Base-by-base conservation (phyloP, 495 filamentous ascomycete species). In the Penicillium soppii region DNA sequence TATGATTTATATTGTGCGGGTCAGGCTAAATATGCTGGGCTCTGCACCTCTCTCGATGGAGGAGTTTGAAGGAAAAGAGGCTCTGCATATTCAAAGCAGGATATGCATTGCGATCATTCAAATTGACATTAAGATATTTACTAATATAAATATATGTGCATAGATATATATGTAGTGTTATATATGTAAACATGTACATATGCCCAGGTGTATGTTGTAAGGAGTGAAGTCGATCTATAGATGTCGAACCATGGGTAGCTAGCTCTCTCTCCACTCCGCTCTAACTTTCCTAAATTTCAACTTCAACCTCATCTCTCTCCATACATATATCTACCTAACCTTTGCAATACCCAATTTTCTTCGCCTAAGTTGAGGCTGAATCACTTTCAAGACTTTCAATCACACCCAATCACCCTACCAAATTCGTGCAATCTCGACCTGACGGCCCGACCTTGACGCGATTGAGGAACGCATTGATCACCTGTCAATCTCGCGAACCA, bases 301-400 rank as follows among this genome's bases (percentile, higher is more conserved):
- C 40, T 29, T 17, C 29, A 33, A 32, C 27, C 25, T 45, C 20
- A 21, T 22, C 20, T 12, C 21, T 32, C n/a, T n/a, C n/a, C n/a
- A n/a, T n/a, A n/a, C n/a, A n/a, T n/a, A n/a, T n/a, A n/a, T 30
- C 20, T 9, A 13, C 26, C 17, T 10, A 17, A 16, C 13, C 23
- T 1, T 17, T 20, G n/a, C 40, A 19, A 10, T 10, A 30, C 15
- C 8, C 23, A 29, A 29, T 17, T 12, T 30, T 43, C 10, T 5
- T 8, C 22, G 22, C 32, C 32, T 37, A 47, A 19, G 36, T 26
- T 23, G 44, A 47, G 32, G 32, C 32, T 47, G 32, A 27, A 37
- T n/a, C n/a, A n/a, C n/a, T n/a, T n/a, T n/a, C n/a, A n/a, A n/a
- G 53, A 66, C 63, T 63, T 62, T 69, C 61, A 68, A 58, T 58